phyloP scores from a whole-genome alignment of 257 asterid species.

The Apocynum venetum region DNA sequence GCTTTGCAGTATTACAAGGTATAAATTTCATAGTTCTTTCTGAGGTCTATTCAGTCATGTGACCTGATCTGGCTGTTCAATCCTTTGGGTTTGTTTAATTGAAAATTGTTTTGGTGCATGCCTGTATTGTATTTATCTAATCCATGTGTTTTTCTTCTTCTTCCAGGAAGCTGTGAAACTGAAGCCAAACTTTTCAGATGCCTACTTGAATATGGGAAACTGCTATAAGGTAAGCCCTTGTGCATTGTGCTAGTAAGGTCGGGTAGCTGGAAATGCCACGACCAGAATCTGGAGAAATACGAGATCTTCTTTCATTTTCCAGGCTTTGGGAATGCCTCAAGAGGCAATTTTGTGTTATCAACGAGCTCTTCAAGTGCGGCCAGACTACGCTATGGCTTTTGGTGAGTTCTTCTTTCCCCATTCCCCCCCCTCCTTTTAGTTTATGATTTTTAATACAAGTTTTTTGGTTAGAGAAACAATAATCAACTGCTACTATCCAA shows the following conservation, averaged over 20 bases:
- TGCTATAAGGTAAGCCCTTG: conserved; percentile 84
- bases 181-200: conserved; percentile 92
- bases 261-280: conserved; percentile 49
- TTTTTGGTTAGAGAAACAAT: not conserved
- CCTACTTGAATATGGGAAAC: conserved; percentile 89
- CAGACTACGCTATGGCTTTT: conserved; percentile 90
- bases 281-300: conserved; percentile 48
- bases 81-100: not conserved
- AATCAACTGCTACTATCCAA: not conserved
- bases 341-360: conserved; percentile 92
- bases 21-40: conserved; percentile 11
- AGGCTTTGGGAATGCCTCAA: conserved; percentile 96
- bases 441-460: not conserved
- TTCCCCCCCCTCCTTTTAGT: not conserved
- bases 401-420: conserved; percentile 46
- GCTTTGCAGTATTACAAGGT: conserved; percentile 98
- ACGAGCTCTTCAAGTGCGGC: conserved; percentile 84
- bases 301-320: conserved; percentile 56
- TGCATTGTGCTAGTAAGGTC: conserved; percentile 42
- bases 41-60: not conserved
- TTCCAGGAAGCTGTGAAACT: conserved; percentile 95
- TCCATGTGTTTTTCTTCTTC: not conserved
- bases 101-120: not conserved
- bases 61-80: conserved; percentile 5
- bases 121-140: not conserved